Evolutionary conservation across 495 filamentous ascomycete species (phyloP).

Genomic region (Neohortaea acidophila): DNA sequence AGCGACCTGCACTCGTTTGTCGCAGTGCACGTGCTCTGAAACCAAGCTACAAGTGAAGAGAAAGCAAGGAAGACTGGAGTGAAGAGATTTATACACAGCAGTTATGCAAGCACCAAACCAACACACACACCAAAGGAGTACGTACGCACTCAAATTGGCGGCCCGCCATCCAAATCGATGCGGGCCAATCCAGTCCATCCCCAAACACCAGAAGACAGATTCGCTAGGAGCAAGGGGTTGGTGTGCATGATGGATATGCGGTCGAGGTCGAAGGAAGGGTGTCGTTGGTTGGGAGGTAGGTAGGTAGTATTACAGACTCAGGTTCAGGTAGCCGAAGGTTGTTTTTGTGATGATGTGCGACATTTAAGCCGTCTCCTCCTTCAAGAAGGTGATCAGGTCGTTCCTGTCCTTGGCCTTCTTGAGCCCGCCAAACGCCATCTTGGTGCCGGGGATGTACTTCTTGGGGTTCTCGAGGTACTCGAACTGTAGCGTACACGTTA

Average conservation of each 20-base stretch:
- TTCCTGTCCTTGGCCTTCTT: constrained; percentile 99
- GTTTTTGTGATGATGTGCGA: neutral
- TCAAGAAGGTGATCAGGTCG: constrained; percentile 67
- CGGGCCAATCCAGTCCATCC: neutral
- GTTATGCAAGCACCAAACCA: no score
- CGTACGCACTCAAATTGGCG: neutral
- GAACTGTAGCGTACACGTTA: constrained; percentile 38
- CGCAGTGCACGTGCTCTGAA: no score
- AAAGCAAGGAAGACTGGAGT: no score
- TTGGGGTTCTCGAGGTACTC: constrained; percentile 85
- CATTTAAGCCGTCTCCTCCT: constrained; percentile 28
- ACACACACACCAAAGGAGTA: neutral
- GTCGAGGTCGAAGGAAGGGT: no score
- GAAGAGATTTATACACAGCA: no score
- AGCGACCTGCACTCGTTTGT: no score
- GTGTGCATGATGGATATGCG: no score
- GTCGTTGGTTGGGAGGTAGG: neutral
- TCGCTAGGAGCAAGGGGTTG: no score
- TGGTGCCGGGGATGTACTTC: constrained; percentile 97
- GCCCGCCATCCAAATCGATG: neutral
- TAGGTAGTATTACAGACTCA: constrained; percentile 1
- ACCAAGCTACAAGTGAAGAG: no score
- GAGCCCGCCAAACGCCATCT: constrained; percentile 99
- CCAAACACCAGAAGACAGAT: neutral
- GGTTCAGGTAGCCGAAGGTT: neutral